Conservation (phyloP, 1,284 basidiomycete species). For the Earliella scabrosa region DNA sequence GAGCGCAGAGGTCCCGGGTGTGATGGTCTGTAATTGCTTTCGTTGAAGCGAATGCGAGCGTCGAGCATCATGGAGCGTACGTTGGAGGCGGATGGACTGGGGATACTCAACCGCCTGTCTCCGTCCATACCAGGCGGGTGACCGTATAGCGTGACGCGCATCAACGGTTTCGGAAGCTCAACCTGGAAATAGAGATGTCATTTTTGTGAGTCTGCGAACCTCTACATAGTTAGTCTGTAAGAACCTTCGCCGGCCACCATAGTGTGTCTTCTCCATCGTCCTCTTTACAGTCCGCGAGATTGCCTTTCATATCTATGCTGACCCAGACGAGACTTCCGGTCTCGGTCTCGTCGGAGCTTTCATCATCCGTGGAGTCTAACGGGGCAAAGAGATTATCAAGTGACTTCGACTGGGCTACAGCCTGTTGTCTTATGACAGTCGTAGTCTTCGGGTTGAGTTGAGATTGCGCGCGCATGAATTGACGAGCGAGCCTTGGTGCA, state of each 20-base stretch:
- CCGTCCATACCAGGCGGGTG: slow-evolving; percentile 19
- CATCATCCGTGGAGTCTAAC: slow-evolving; percentile 20
- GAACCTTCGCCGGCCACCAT: slow-evolving; percentile 46
- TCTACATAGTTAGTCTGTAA: slow-evolving; percentile 3
- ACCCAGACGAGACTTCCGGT: slow-evolving; percentile 40
- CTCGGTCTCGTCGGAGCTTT: slow-evolving; percentile 17
- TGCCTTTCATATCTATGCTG: slow-evolving; percentile 32
- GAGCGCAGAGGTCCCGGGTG: not conserved
- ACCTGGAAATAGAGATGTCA: slow-evolving; percentile 9
- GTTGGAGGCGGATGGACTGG: slow-evolving; percentile 23
- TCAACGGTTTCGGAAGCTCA: slow-evolving; percentile 17
- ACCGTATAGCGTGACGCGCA: slow-evolving; percentile 31
- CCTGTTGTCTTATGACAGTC: not conserved
- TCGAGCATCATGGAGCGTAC: slow-evolving; percentile 32
- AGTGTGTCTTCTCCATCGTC: slow-evolving; percentile 26
- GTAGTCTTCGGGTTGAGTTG: not conserved
- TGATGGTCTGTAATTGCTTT: slow-evolving; percentile 25
- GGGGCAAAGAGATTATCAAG: slow-evolving; percentile 16
- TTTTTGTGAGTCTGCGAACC: not conserved
- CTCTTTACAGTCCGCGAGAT: slow-evolving; percentile 17
- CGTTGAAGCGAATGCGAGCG: slow-evolving; percentile 33
- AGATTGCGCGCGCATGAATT: slow-evolving; percentile 21
- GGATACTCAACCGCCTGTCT: slow-evolving; percentile 17
- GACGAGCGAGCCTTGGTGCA: slow-evolving; percentile 20
- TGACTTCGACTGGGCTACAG: slow-evolving; percentile 12